Percentiles rank a stretch among this genome's conserved stretches.
Conservation (phyloP, 1,139 yeast species). For the Candida tropicalis region DNA sequence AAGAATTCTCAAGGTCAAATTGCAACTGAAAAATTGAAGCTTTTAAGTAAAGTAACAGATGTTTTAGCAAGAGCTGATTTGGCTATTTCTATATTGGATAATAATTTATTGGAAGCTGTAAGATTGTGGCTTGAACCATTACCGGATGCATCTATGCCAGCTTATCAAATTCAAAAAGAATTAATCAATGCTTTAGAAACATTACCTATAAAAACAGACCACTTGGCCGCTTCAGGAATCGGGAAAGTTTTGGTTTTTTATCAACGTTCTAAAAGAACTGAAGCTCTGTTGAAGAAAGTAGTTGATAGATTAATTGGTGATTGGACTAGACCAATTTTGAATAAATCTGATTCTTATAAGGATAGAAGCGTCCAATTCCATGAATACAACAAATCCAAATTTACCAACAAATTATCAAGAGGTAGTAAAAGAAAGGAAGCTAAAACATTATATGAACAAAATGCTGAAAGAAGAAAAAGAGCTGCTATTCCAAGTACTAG, state of each 20-base stretch:
- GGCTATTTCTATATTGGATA: conserved; percentile 92
- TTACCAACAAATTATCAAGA: conserved; percentile 48
- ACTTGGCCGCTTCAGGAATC: conserved; percentile 88
- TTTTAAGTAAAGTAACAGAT: conserved; percentile 77
- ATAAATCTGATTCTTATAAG: conserved; percentile 91
- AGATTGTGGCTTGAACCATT: conserved; percentile 97
- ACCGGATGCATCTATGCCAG: conserved; percentile 97
- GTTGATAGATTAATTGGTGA: conserved; percentile 93
- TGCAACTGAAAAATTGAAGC: conserved; percentile 83
- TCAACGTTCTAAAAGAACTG: conserved; percentile 89
- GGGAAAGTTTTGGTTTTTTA: conserved; percentile 95
- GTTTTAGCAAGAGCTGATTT: conserved; percentile 80
- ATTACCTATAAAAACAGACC: conserved; percentile 93
- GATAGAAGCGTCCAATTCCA: conserved; percentile 77
- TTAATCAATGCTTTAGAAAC: conserved; percentile 72
- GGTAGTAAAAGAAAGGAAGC: conserved; percentile 41
- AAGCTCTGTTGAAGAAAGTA: conserved; percentile 77
- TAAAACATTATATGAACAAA: conserved; percentile 77
- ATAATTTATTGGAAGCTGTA: conserved; percentile 89
- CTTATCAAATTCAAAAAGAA: conserved; percentile 92
- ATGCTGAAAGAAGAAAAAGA: conserved; percentile 89
- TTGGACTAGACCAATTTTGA: conserved; percentile 98
- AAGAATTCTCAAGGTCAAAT: conserved; percentile 73
- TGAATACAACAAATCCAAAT: conserved; percentile 66
- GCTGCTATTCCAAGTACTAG: conserved; percentile 94